Evolutionary conservation across 1,284 basidiomycete genomes (phyloP).

Genomic region (Sanguinoderma infundibulare): DNA sequence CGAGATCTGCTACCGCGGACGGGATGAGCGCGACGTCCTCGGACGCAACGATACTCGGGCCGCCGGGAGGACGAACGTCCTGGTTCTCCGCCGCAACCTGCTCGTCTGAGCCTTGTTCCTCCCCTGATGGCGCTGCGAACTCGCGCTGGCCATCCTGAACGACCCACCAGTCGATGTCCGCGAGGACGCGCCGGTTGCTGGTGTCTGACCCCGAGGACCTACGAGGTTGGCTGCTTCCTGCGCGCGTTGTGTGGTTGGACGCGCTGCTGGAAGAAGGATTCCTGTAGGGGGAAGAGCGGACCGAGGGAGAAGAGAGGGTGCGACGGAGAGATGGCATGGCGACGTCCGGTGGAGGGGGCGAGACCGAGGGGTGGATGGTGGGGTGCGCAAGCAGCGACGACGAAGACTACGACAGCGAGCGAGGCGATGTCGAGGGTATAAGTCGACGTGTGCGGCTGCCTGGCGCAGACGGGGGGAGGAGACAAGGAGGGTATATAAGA

Average conservation of each 20-base stretch:
- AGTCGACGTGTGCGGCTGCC: conserved; percentile 30
- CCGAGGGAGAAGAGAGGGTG: conserved; percentile 65
- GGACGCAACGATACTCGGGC: conserved; percentile 8
- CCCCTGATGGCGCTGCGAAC: conserved; percentile 32
- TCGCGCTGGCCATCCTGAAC: conserved; percentile 72
- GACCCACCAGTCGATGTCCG: conserved; percentile 85
- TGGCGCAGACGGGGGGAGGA: conserved; percentile 24
- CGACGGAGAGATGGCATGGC: conserved; percentile 80
- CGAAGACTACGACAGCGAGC: conserved; percentile 18
- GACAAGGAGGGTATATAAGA: conserved; percentile 20
- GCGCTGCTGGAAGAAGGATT: conserved; percentile 44
- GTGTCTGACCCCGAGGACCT: conserved; percentile 71
- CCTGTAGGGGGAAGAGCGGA: conserved; percentile 64
- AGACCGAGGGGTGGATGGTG: conserved; percentile 62
- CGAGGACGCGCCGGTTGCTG: conserved; percentile 67
- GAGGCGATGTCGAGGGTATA: conserved; percentile 25
- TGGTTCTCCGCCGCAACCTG: conserved; percentile 27
- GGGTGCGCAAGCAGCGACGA: conserved; percentile 46
- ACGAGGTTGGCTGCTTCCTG: conserved; percentile 49
- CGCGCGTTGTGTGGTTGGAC: conserved; percentile 35
- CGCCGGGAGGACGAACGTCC: conserved; percentile 17
- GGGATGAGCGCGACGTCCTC: conserved; percentile 19
- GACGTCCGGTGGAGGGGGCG: conserved; percentile 7
- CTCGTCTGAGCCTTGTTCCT: conserved; percentile 20
- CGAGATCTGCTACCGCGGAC: conserved; percentile 15